Evolutionary conservation across 192 early-diverging fungal species (phyloP), one percentile per base, ranked within the genome.

Genomic region (Coemansia sp.): DNA sequence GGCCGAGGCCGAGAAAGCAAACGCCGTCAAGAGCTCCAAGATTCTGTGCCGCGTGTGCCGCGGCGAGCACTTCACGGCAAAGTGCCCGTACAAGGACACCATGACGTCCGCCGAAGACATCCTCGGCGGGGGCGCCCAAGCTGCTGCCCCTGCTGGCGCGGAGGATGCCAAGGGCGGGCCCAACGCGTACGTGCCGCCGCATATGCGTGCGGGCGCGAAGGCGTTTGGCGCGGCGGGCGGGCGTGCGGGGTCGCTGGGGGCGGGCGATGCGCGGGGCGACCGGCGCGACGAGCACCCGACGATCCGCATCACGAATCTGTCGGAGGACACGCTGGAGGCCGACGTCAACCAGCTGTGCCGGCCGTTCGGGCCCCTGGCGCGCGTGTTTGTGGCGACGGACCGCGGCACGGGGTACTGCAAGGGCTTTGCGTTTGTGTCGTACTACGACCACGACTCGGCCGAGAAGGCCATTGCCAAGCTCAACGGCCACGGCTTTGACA

Each of bases 61-160:
- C 69, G 94, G 95, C 68, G 92, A 93, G 60, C 97, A 99, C 87
- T 97, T 92, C 77, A 98, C 97, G 27, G 87, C 88, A 68, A 94
- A 94, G 80, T 99, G 97, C 89, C 97, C 97, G 57, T 98, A 93
- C 91, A 99, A 98, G 88, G 95, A 97, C 77, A 93, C 93, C 3
- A 84, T 94, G 72, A 87, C 86, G 64, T 91, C 94, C 34, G 73
- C 91, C 62, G 91, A 93, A 73, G 92, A 92, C 40, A 84, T 92
- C 50, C 76, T 81, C 14, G 46, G 46, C 46, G 65, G 62, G 4
- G 69, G 54, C 6, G 69, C 65, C 0, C 53, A 59, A 8, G 64
- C 61, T 1, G 68, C 46, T 6, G 65, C 34, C 31, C 51, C 46
- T 16, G 66, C 61, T 8, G 45, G 42, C 1, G 59, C 60, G 4